phyloP scores from a whole-genome alignment of 805 yeast species.

The Candida ascalaphidarum region DNA sequence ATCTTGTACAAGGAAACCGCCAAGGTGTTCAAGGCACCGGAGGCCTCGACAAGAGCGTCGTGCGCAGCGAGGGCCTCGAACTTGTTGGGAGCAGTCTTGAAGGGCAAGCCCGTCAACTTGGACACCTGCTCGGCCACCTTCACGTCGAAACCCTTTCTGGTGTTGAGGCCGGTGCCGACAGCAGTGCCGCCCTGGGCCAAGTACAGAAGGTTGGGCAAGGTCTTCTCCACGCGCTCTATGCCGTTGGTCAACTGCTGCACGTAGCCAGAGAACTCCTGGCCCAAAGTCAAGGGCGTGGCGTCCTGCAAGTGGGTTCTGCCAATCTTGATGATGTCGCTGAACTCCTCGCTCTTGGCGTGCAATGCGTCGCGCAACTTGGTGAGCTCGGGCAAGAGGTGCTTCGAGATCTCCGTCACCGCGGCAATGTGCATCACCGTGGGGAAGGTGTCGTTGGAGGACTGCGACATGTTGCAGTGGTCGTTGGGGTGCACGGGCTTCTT shows the following conservation, averaged over 20 bases:
- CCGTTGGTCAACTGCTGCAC: slow-evolving; percentile 91
- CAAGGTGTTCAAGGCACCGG: slow-evolving; percentile 93
- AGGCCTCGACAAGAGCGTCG: slow-evolving; percentile 95
- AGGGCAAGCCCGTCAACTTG: slow-evolving; percentile 78
- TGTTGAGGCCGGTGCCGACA: slow-evolving; percentile 97
- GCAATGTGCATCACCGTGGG: slow-evolving; percentile 99
- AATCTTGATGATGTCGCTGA: slow-evolving; percentile 84
- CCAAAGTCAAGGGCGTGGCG: slow-evolving; percentile 95
- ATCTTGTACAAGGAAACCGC: slow-evolving; percentile 92
- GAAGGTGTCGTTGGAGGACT: slow-evolving; percentile 98
- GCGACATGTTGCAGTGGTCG: slow-evolving; percentile 97
- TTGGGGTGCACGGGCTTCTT: slow-evolving; percentile 96
- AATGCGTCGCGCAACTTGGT: slow-evolving; percentile 71
- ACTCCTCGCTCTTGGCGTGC: slow-evolving; percentile 71
- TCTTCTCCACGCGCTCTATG: slow-evolving; percentile 71
- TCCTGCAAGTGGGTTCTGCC: slow-evolving; percentile 99
- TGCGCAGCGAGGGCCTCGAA: slow-evolving; percentile 99
- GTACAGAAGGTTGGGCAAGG: slow-evolving; percentile 66
- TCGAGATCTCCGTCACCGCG: slow-evolving; percentile 81
- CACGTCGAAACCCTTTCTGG: slow-evolving; percentile 81
- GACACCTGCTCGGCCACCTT: slow-evolving; percentile 83
- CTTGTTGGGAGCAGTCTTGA: slow-evolving; percentile 95
- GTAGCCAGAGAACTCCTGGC: slow-evolving; percentile 97
- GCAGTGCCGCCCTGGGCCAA: slow-evolving; percentile 99
- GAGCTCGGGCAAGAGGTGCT: slow-evolving; percentile 73